A percentile compares a stretch with the other conserved stretches of the same genome.
Evolutionary conservation across 768 basidiomycete species (phyloP).

Genomic region (Saitozyma sp.): DNA sequence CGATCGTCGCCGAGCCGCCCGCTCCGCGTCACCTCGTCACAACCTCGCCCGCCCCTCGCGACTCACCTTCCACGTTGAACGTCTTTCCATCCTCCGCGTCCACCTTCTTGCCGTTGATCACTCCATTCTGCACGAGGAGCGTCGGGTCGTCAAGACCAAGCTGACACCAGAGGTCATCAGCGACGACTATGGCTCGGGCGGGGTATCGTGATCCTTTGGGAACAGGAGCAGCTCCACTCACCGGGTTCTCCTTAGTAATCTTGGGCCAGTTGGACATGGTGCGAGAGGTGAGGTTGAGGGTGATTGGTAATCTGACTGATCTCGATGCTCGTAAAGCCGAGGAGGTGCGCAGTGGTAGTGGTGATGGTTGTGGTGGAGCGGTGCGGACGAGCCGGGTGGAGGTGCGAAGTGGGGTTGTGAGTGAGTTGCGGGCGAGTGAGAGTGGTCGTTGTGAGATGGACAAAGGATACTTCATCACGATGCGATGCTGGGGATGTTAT

Average conservation of each 20-base stretch:
- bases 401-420: not conserved
- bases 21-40: not conserved
- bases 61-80: constrained; percentile 75
- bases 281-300: constrained; percentile 3
- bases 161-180: constrained; percentile 20
- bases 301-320: too few relatives aligned
- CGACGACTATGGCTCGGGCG: not conserved
- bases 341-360: not conserved
- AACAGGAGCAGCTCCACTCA: constrained; percentile 12
- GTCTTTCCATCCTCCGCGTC: constrained; percentile 71
- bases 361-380: constrained; percentile 6
- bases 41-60: not conserved
- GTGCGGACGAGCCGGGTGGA: not conserved
- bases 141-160: constrained; percentile 68
- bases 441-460: too few relatives aligned
- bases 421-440: too few relatives aligned
- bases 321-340: not conserved
- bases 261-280: constrained; percentile 45
- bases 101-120: constrained; percentile 84
- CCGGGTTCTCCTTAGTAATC: constrained; percentile 44
- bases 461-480: too few relatives aligned
- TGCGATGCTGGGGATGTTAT: too few relatives aligned
- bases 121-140: constrained; percentile 71
- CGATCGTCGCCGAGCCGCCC: not conserved
- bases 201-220: not conserved